Conservation (phyloP, 441 rosid genomes). For the Brassica balearica region DNA sequence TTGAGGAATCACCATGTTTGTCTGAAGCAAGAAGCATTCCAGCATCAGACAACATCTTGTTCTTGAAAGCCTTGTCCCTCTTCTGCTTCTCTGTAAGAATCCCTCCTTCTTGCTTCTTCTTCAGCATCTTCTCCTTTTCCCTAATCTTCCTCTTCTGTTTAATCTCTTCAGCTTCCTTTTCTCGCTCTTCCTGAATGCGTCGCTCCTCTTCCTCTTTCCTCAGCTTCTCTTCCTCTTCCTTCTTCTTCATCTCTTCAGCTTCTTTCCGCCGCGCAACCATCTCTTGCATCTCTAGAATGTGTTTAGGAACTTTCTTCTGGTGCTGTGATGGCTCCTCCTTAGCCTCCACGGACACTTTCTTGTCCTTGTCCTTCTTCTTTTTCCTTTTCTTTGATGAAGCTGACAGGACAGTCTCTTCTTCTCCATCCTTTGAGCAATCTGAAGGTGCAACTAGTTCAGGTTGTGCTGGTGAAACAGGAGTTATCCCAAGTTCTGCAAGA, state of each 20-base stretch:
- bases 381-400: conserved; percentile 84
- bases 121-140: conserved; percentile 64
- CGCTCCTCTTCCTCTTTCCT: conserved; percentile 88
- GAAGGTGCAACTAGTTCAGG: conserved; percentile 30
- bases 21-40: conserved; percentile 54
- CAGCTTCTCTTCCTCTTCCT: conserved; percentile 81
- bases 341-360: conserved; percentile 50
- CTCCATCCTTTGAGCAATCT: conserved; percentile 1
- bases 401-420: conserved; percentile 63
- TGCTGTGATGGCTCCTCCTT: conserved; percentile 50
- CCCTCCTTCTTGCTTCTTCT: conserved; percentile 71
- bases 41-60: conserved; percentile 64
- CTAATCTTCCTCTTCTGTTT: conserved; percentile 71
- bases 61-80: conserved; percentile 83
- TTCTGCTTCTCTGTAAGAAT: conserved; percentile 82
- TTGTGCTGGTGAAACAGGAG: conserved; percentile 37
- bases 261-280: conserved; percentile 73
- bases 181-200: conserved; percentile 70
- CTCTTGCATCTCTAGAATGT: conserved; percentile 88
- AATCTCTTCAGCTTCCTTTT: conserved; percentile 85
- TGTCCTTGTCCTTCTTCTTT: conserved; percentile 77
- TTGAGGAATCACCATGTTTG: conserved; percentile 51
- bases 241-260: conserved; percentile 70
- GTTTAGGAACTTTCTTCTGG: conserved; percentile 57
- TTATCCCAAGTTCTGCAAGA: conserved; percentile 80